Evolutionary conservation across 805 yeast genomes (phyloP), one percentile per base, ranked within the genome.

Genomic region (Barnettozyma populi): DNA sequence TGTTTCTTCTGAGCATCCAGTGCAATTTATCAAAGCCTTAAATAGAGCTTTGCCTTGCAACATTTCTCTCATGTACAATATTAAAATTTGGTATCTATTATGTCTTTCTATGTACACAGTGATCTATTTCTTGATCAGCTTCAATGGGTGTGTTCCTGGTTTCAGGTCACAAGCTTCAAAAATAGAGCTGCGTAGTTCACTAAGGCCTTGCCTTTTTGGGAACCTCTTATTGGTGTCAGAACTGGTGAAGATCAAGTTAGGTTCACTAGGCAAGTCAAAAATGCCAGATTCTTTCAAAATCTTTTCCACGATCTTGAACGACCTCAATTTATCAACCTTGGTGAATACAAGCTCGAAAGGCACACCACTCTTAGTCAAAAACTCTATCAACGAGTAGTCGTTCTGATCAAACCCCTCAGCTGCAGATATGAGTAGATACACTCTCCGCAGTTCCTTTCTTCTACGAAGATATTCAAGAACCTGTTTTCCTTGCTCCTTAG

Each of bases 261-360:
- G 76, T 32, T 66, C 60, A 34, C 76, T 61, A 2, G 78, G 65
- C 16, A 73, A 57, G 1, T 76, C 72, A n/a, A 61, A 50, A 7
- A 75, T 61, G 1, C 66, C 68, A 10, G 74, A 65, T 2, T 68
- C 66, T 2, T 61, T 57, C 20, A 79, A 57, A 11, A 67, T 57
- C 2, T 63, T 59, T n/a, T 73, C 66, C 2, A 82, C 61, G 5
- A 64, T 61, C n/a, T 60, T 57, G 24, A 68, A 59, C 2, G 57
- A 53, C 24, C 66, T 64, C 5, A 84, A 57, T 51, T 72, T 72
- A 61, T 90, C 97, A 41, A 83, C 76, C 57, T 89, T 89, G 23
- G 95, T 89, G 62, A 88, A 77, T 0, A 89, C 76, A 6, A 89
- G 65, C 50, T 86, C 92, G 64, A 82, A 87, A 0, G 86, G 80